Conservation (phyloP, 2,329 filamentous ascomycete species). For the Aspergillus fijiensis region DNA sequence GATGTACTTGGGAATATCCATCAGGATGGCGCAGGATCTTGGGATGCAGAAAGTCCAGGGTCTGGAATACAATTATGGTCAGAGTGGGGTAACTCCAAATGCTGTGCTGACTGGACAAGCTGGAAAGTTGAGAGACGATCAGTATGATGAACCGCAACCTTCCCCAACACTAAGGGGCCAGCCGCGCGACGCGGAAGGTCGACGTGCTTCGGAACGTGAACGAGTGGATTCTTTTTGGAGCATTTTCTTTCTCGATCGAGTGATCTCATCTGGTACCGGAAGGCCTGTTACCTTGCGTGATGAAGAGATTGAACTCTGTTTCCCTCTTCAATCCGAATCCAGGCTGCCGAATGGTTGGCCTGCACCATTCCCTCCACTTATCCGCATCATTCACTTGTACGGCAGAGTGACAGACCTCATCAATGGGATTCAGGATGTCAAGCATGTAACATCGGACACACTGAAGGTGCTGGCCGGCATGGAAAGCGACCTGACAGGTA, state of each 20-base stretch:
- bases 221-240: slow-evolving; percentile 87
- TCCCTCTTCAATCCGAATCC: slow-evolving; percentile 58
- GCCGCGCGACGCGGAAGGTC: slow-evolving; percentile 53
- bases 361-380: slow-evolving; percentile 73
- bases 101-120: slow-evolving; percentile 50
- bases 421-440: slow-evolving; percentile 73
- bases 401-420: slow-evolving; percentile 80
- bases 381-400: slow-evolving; percentile 82
- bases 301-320: slow-evolving; percentile 78
- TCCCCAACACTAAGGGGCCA: slow-evolving; percentile 25
- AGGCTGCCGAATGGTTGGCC: slow-evolving; percentile 65
- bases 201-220: slow-evolving; percentile 70
- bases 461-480: slow-evolving; percentile 71
- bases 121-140: slow-evolving; percentile 45
- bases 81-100: slow-evolving; percentile 56
- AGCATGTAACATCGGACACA: slow-evolving; percentile 73
- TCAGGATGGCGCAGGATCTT: slow-evolving; percentile 76
- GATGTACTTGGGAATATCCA: slow-evolving; percentile 90
- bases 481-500: slow-evolving; percentile 71
- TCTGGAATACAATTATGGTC: slow-evolving; percentile 58
- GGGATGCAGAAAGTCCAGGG: slow-evolving; percentile 81
- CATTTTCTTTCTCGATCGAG: slow-evolving; percentile 81
- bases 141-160: slow-evolving; percentile 45
- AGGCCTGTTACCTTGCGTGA: slow-evolving; percentile 79
- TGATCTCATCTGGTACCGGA: slow-evolving; percentile 84